phyloP scores from a whole-genome alignment of 2,329 filamentous ascomycete species.

The Orbilia brochopaga region DNA sequence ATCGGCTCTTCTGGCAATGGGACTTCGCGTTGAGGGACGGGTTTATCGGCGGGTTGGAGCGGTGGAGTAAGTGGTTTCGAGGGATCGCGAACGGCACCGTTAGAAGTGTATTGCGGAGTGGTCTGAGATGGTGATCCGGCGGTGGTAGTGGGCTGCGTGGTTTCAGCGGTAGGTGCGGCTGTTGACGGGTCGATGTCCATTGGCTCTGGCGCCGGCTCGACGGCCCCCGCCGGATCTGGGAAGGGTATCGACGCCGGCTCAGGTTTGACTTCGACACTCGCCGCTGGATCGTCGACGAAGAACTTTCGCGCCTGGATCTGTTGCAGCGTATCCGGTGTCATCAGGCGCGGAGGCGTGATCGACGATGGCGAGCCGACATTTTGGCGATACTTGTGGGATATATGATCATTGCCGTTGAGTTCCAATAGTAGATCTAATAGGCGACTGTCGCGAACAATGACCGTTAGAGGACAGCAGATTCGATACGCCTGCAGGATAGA shows the following conservation, averaged over 20 bases:
- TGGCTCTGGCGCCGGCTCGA: constrained; percentile 32
- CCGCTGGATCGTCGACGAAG: constrained; percentile 34
- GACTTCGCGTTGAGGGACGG: constrained; percentile 20
- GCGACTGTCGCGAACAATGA: constrained; percentile 65
- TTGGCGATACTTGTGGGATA: constrained; percentile 75
- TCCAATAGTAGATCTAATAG: constrained; percentile 87
- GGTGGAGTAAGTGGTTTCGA: constrained; percentile 46
- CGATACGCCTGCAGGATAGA: constrained; percentile 50
- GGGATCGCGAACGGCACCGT: constrained; percentile 41
- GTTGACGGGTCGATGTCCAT: constrained; percentile 40
- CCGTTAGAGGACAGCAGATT: constrained; percentile 16
- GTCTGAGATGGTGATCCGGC: constrained; percentile 23
- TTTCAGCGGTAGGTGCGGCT: background rate
- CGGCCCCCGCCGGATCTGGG: background rate
- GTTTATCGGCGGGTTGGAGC: constrained; percentile 26
- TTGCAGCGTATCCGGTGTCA: constrained; percentile 56
- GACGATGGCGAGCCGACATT: constrained; percentile 65
- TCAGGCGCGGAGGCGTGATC: constrained; percentile 59
- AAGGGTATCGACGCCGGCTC: constrained; percentile 12
- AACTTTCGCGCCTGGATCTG: constrained; percentile 44
- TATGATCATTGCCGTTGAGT: constrained; percentile 81
- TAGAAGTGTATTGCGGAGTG: constrained; percentile 36
- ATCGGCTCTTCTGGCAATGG: constrained; percentile 32
- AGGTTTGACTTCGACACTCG: constrained; percentile 31
- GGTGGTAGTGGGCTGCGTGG: background rate